Base-by-base conservation (phyloP, 805 yeast species). In the Diddensiella transvaalensis region DNA sequence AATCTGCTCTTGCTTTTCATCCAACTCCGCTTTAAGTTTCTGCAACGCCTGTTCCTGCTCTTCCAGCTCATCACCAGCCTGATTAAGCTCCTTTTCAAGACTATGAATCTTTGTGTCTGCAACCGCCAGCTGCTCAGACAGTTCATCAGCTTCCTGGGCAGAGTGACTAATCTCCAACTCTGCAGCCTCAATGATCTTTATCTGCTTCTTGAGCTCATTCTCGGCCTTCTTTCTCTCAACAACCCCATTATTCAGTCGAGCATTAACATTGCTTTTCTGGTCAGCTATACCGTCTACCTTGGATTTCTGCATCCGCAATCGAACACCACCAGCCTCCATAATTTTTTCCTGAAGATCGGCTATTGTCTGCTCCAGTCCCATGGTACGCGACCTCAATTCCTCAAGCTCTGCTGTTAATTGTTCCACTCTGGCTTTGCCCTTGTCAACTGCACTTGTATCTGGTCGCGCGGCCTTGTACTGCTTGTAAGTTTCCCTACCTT, bases 271-370 rank as follows among this genome's bases (percentile, higher is more conserved):
- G 46, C 82, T 86, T 23, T 85, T 76, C 58, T 79, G 77, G 57
- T 85, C 86, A 38, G 73, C 71, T 29, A 85, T 71, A 1, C 95
- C 84, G 57, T 82, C 89, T 5, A 93, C 96, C 60, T 81, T 85
- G 1, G 95, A 78, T 52, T 80, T 84, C 59, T 89, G 96, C 51
- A 85, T 64, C 48, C 87, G 80, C 54, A 93, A 72, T 52, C 81
- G 81, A 5, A 86, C 83, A 51, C 99, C 99, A 46, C 99, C 99
- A 46, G 87, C 83, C 43, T 85, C 83, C 86, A 90, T 80, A 35
- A 93, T 87, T 60, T 82, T 76, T 48, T 83, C 86, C 56, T 88
- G 90, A 2, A 90, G 67, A 0, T 57, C 72, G 10, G 74, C 72
- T 36, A 93, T 85, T 49, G 77, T 72, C 4, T 65, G 60, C 61